Evolutionary conservation across 2,329 filamentous ascomycete genomes (phyloP), one percentile per base, ranked within the genome.

Genomic region (Epichloe typhina): DNA sequence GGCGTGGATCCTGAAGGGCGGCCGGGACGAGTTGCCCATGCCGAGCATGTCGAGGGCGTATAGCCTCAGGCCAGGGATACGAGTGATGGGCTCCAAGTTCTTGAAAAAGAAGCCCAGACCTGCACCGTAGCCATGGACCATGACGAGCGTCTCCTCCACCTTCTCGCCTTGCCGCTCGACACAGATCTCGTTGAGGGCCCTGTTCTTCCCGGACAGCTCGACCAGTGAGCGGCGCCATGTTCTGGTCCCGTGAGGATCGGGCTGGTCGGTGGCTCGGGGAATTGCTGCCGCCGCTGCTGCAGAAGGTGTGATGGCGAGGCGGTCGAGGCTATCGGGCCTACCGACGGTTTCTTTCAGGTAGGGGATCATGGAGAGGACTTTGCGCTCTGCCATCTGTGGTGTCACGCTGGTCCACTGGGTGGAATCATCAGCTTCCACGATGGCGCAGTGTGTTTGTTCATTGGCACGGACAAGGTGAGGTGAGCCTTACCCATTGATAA

Each of bases 21-120:
- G 91, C 5, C 91, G 77, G 26, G 81, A 84, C 52, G 87, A 94
- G 61, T 94, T 84, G 52, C 91, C 91, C 87, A 96, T 96, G 52
- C 91, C 91, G 15, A 96, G 75, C 76, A 97, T 81, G 62, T 98
- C 91, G n/a, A 98, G 72, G 1, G 91, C 88, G 64, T 93, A 97
- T 17, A 98, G 70, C 61, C 88, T 90, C 82, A 93, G 94, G 31
- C 90, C 89, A 31, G 77, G 73, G 1, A 82, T 71, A 17, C 90
- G 82, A 44, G 84, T 90, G 36, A 98, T 70, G 5, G 84, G 82
- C 66, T 98, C 93, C 54, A 95, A 95, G 65, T 98, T 98, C 70
- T 93, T 91, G 75, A 96, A 98, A 74, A 95, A 98, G 69, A 98
- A 97, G 21, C 91, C 93, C 0, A 98, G 76, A 0, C 93, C 93